phyloP scores from a whole-genome alignment of 192 early-diverging fungal species.

The Polychytrium aggregatum region DNA sequence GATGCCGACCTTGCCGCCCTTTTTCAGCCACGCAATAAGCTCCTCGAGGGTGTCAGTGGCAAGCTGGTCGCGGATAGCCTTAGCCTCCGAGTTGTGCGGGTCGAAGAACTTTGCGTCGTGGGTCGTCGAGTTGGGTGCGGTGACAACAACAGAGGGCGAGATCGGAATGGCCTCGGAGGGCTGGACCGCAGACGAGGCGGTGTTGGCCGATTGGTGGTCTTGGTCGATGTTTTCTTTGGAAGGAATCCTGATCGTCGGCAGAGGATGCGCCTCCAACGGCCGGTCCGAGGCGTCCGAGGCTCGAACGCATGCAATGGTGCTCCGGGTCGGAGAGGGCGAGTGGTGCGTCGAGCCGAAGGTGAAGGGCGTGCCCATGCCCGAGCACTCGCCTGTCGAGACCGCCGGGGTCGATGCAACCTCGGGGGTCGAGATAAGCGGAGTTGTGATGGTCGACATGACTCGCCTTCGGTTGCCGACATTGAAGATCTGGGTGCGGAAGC shows the following conservation, averaged over 20 bases:
- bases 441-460: constrained; percentile 23
- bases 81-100: constrained; percentile 67
- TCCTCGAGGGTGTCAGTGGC: constrained; percentile 90
- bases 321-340: too few species aligned
- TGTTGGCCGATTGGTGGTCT: neutral
- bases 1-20: constrained; percentile 73
- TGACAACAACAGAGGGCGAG: constrained; percentile 10
- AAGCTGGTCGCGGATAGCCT: constrained; percentile 68
- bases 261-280: too few species aligned
- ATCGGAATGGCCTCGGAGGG: neutral
- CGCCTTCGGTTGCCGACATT: constrained; percentile 94
- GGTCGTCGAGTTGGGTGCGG: constrained; percentile 21
- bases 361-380: too few species aligned
- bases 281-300: too few species aligned
- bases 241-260: constrained; percentile 11
- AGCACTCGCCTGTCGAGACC: too few species aligned
- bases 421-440: too few species aligned
- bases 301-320: too few species aligned
- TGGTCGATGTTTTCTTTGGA: neutral
- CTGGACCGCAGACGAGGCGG: too few species aligned
- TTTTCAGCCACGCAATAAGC: constrained; percentile 76
- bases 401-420: too few species aligned
- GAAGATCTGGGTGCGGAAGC: constrained; percentile 59
- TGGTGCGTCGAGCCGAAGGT: too few species aligned
- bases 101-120: constrained; percentile 92